phyloP scores from a whole-genome alignment of 352 stramenopile species.

The Pythium aquatile region DNA sequence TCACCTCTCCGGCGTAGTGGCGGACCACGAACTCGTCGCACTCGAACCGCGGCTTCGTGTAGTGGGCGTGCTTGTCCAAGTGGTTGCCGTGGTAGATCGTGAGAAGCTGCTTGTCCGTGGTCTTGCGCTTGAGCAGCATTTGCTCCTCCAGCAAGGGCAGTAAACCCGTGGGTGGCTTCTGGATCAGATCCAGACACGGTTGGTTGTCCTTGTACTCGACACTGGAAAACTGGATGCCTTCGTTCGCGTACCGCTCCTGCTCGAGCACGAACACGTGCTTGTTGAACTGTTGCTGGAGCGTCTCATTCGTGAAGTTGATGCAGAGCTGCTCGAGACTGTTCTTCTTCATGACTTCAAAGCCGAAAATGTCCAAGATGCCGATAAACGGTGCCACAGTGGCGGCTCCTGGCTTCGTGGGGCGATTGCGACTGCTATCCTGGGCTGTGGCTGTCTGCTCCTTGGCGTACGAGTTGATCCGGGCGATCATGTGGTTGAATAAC shows the following conservation, averaged over 20 bases:
- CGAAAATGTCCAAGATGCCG: conserved; percentile 91
- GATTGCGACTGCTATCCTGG: conserved; percentile 8
- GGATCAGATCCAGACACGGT: conserved; percentile 72
- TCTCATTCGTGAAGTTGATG: conserved; percentile 93
- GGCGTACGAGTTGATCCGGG: conserved; percentile 70
- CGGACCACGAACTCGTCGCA: conserved; percentile 86
- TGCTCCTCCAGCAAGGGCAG: conserved; percentile 86
- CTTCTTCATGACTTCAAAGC: conserved; percentile 86
- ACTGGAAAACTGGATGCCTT: conserved; percentile 71
- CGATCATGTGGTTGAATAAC: conserved; percentile 74
- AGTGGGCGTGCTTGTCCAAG: conserved; percentile 67
- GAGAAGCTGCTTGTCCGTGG: conserved; percentile 79
- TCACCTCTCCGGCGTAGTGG: conserved; percentile 81
- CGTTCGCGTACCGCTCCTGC: conserved; percentile 72
- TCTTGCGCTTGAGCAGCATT: conserved; percentile 86
- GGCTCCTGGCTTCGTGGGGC: neutral
- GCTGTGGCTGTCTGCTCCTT: conserved; percentile 51
- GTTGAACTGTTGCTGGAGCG: conserved; percentile 89
- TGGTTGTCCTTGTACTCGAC: conserved; percentile 88
- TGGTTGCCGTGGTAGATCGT: conserved; percentile 81
- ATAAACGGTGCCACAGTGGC: conserved; percentile 46
- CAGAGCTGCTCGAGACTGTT: conserved; percentile 90
- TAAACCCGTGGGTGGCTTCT: conserved; percentile 75
- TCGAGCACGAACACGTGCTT: conserved; percentile 85
- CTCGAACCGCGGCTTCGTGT: conserved; percentile 75